Evolutionary conservation across 176 grass and related monocot species (phyloP).

Genomic region (Carex kokanica): DNA sequence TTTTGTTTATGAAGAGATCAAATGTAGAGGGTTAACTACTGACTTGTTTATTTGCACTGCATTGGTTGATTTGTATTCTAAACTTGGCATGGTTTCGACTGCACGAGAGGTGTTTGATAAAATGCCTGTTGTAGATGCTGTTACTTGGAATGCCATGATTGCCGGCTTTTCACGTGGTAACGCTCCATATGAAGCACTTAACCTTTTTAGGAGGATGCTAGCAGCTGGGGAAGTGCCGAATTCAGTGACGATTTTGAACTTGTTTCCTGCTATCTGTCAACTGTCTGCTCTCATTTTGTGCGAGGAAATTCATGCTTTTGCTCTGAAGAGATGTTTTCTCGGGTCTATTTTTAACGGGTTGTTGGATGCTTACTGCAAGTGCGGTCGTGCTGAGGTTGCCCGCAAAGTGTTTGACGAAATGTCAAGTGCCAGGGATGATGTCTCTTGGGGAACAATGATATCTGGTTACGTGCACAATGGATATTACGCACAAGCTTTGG

Average conservation of each 20-base stretch:
- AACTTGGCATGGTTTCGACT: conserved; percentile 38
- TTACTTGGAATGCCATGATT: conserved; percentile 74
- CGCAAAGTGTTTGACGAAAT: conserved; percentile 52
- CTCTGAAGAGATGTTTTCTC: conserved; percentile 38
- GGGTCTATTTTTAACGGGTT: conserved; percentile 48
- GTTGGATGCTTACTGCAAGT: conserved; percentile 63
- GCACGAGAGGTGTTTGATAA: conserved; percentile 70
- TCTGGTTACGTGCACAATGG: conserved; percentile 59
- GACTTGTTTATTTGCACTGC: conserved; percentile 75
- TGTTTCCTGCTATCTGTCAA: conserved; percentile 55
- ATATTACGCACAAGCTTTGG: conserved; percentile 42
- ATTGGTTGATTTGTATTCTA: conserved; percentile 54
- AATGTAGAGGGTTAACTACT: conserved; percentile 27
- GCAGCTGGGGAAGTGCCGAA: conserved; percentile 38
- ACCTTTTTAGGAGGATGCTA: conserved; percentile 55
- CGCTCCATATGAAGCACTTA: conserved; percentile 38
- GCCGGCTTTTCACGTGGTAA: conserved; percentile 33
- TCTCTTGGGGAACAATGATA: conserved; percentile 72
- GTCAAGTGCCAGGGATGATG: conserved; percentile 40
- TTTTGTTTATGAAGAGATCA: conserved; percentile 39
- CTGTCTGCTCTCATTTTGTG: conserved; percentile 36
- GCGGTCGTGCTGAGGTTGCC: conserved; percentile 35
- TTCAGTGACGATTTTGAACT: conserved; percentile 48
- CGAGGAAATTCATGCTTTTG: conserved; percentile 48
- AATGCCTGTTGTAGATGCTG: conserved; percentile 45